phyloP scores from a whole-genome alignment of 2,329 filamentous ascomycete species.

The Pyrenophora seminiperda region DNA sequence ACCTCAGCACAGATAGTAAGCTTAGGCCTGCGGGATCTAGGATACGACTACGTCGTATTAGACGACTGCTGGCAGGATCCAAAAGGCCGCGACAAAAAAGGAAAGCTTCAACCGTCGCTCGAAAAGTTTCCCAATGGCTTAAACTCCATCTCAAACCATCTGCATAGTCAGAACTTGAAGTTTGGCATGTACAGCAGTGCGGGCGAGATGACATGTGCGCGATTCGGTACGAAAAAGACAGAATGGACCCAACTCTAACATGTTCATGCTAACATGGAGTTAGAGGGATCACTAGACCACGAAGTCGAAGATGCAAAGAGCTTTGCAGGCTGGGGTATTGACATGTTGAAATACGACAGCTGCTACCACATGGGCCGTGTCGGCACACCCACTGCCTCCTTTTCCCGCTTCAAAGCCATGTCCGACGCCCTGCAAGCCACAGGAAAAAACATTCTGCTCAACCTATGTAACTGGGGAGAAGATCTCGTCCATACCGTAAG shows the following conservation, averaged over 20 bases:
- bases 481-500: constrained; percentile 37
- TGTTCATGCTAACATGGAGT: constrained; percentile 3
- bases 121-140: constrained; percentile 67
- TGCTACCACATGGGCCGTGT: constrained; percentile 42
- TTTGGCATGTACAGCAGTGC: constrained; percentile 67
- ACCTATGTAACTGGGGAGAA: constrained; percentile 46
- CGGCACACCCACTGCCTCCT: constrained; percentile 32
- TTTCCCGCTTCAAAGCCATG: constrained; percentile 38
- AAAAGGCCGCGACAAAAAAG: constrained; percentile 52
- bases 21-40: constrained; percentile 36
- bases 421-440: constrained; percentile 31
- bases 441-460: constrained; percentile 33
- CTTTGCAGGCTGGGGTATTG: constrained; percentile 42
- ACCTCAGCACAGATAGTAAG: constrained; percentile 31
- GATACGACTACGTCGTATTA: constrained; percentile 58
- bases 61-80: constrained; percentile 64
- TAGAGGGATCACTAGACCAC: constrained; percentile 34
- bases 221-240: constrained; percentile 51
- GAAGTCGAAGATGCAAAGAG: constrained; percentile 34
- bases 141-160: constrained; percentile 54
- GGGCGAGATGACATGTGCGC: constrained; percentile 59
- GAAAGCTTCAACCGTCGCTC: constrained; percentile 49
- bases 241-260: background rate
- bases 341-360: constrained; percentile 47
- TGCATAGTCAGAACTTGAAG: constrained; percentile 57